Base-by-base conservation (phyloP, 257 asterid species). In the Mentha longifolia region DNA sequence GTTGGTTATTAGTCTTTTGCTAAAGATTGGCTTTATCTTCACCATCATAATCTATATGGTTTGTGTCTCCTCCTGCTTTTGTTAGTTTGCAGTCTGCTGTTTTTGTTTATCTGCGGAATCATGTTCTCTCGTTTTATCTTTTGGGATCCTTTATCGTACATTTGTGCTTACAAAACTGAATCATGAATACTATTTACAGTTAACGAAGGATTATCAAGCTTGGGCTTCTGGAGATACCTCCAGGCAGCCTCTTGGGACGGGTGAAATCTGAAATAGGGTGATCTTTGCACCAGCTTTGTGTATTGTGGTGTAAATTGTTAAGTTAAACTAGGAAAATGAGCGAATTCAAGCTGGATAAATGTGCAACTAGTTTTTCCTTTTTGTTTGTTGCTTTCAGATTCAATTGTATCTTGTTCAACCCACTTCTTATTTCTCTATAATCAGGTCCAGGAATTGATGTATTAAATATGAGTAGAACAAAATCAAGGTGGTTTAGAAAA, bases 181-280 rank as follows among this genome's bases (percentile, higher is more conserved):
- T 46, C 57, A 10, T 54, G 8, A 52, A 66, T 49, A 61, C 17
- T 42, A 30, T 41, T 74, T 81, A 85, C 86, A 94, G 99, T 84
- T 94, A 45, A 87, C 76, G 75, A 91, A 88, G 90, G 99, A 94
- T 71, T 91, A 94, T 55, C 78, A 89, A 76, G 96, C 96, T 59
- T 91, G 99, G 99, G 97, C 98, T 60, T 81, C 98, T 7, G 99
- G 99, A 33, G 98, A 94, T 83, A 61, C 87, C 61, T 88, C 98
- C 22, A 86, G 99, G 83, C 97, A 88, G 84, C 92, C 99, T 70
- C 92, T 91, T 37, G 99, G 98, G 61, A 91, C 96, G 4, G 98
- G 97, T 65, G 77, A 89, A 84, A 89, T 94, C 74, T 91, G 75
- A 86, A 66, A 43, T 31, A 11, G 56, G 11, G 57, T 43, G 20